Base-by-base conservation (phyloP, 2,329 filamentous ascomycete genomes). In the Fusarium clavum region DNA sequence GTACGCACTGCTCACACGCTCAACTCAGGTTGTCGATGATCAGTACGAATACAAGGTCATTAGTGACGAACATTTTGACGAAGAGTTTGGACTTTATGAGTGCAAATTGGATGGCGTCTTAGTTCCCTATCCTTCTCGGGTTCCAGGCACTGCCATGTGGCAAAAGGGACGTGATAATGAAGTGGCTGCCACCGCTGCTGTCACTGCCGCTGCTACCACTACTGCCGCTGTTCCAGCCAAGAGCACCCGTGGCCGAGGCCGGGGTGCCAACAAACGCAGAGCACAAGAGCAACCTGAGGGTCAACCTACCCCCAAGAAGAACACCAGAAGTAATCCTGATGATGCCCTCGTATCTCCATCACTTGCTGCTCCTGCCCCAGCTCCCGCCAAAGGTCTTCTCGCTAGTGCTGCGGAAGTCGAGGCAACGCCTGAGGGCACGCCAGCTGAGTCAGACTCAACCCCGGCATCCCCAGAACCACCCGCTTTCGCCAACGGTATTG, bases 231-330 rank as follows among this genome's bases (percentile, higher is more conserved):
- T 73, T 32, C 70, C 75, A 38, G 74, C 67, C 67, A 79, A 69
- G 64, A 70, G 73, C 18, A 52, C 48, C 13, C 70, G 74, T 76
- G 80, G 76, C 54, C 76, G 70, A 72, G 80, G 72, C 47, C 80
- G 74, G 49, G 78, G 75, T 34, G 75, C 73, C 56, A 77, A 73
- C 64, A 89, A 88, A 78, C 83, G 86, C 25, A 86, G 83, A 72
- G 83, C 86, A 8, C 83, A 82, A 16, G 83, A 83, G 29, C 83
- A 85, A 64, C 81, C 80, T 2, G 85, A 87, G 22, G 83, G 81
- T 24, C 83, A 85, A 67, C 83, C 84, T 2, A 81, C 82, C 3
- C 79, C 83, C 29, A 88, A 88, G 79, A 83, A 83, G 61, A 78
- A 77, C 22, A 79, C 80, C n/a, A 78, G 80, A 57, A 75, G 76